Percentiles rank a stretch among this genome's conserved stretches.
Conservation (phyloP, 805 yeast species). For the Maudiozyma turicensis region DNA sequence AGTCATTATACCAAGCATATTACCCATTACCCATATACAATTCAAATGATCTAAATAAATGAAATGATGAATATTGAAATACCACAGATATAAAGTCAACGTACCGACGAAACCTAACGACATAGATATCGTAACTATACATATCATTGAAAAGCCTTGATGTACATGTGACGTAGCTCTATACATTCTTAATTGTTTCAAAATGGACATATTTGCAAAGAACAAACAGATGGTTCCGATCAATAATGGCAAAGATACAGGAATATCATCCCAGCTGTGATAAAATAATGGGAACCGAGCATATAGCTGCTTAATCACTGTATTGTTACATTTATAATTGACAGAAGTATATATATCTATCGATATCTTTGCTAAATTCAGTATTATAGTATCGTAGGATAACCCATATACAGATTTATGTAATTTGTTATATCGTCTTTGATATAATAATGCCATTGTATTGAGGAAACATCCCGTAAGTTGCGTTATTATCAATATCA, state of each 20-base stretch:
- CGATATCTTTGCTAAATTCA: constrained; percentile 10
- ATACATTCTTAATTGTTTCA: constrained; percentile 24
- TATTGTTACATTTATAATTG: constrained; percentile 18
- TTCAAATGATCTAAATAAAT: constrained; percentile 33
- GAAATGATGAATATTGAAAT: constrained; percentile 1
- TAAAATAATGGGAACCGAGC: constrained; percentile 31
- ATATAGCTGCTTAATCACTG: constrained; percentile 19
- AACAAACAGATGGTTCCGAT: constrained; percentile 12
- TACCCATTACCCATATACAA: constrained; percentile 32
- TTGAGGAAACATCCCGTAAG: constrained; percentile 47
- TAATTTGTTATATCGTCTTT: constrained; percentile 18
- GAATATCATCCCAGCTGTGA: constrained; percentile 8
- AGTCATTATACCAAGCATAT: constrained; percentile 18
- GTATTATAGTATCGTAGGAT: constrained; percentile 28
- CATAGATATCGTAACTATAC: constrained; percentile 3
- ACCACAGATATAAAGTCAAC: not conserved
- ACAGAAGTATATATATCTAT: constrained; percentile 18
- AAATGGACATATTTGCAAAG: constrained; percentile 9
- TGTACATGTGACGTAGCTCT: constrained; percentile 27
- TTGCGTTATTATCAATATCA: constrained; percentile 1
- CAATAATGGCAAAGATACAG: constrained; percentile 17
- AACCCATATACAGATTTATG: constrained; percentile 31
- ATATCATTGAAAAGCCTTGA: constrained; percentile 30
- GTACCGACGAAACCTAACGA: constrained; percentile 5
- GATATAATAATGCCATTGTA: constrained; percentile 14